Conservation (phyloP, 441 rosid genomes). For the Macaranga tanarius region DNA sequence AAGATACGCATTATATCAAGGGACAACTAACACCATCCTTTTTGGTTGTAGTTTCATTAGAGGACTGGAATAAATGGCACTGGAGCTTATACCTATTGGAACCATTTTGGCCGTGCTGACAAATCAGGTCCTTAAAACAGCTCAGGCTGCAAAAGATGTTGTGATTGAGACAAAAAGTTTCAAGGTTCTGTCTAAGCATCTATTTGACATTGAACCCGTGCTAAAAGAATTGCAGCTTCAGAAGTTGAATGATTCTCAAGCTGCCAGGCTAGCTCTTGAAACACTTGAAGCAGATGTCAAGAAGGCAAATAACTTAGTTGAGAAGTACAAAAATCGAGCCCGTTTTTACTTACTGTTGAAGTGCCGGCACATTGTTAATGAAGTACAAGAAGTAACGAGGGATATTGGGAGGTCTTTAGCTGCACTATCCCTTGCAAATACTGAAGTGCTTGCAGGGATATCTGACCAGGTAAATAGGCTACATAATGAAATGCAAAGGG, state of each 20-base stretch:
- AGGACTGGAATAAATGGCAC: slow-evolving; percentile 35
- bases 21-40: background rate
- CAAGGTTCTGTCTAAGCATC: slow-evolving; percentile 62
- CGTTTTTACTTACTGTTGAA: slow-evolving; percentile 58
- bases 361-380: slow-evolving; percentile 56
- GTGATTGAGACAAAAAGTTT: slow-evolving; percentile 63
- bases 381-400: slow-evolving; percentile 64
- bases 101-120: slow-evolving; percentile 58
- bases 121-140: slow-evolving; percentile 61
- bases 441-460: slow-evolving; percentile 54
- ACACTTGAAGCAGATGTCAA: slow-evolving; percentile 54
- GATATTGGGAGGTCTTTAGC: slow-evolving; percentile 61
- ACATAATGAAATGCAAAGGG: slow-evolving; percentile 70
- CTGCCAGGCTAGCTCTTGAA: slow-evolving; percentile 53
- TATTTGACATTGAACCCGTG: slow-evolving; percentile 65
- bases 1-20: background rate
- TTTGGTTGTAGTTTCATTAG: slow-evolving; percentile 15
- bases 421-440: slow-evolving; percentile 48
- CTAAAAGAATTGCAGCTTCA: slow-evolving; percentile 54
- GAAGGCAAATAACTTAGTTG: slow-evolving; percentile 58
- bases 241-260: slow-evolving; percentile 53
- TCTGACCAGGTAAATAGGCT: slow-evolving; percentile 58
- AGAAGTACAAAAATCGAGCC: slow-evolving; percentile 51
- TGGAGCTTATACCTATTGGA: slow-evolving; percentile 72
- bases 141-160: slow-evolving; percentile 66